Conservation (phyloP, 371 early-diverging fungal species). For the Syncephalastrum sp. region DNA sequence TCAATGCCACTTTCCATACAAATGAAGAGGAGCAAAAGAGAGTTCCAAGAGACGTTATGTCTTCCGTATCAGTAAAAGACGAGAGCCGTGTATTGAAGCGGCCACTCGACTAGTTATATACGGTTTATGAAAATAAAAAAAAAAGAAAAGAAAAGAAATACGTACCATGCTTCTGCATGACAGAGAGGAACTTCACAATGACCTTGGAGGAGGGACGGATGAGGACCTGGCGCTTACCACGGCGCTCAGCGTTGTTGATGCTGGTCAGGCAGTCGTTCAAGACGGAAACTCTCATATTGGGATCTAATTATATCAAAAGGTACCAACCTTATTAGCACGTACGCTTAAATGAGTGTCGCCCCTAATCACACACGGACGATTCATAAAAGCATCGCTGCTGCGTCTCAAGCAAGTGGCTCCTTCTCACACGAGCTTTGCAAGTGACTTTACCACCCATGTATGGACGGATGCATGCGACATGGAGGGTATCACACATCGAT, state of each 20-base stretch:
- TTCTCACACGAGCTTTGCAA: conserved; percentile 10
- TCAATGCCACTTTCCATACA: conserved; percentile 17
- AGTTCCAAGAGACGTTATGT: conserved; percentile 13
- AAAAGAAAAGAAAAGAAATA: conserved; percentile 56
- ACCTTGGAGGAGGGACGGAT: conserved; percentile 96
- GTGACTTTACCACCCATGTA: conserved; percentile 7
- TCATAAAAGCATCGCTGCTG: conserved; percentile 12
- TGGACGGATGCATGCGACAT: conserved; percentile 4
- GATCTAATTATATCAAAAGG: too few species aligned
- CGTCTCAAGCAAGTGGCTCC: conserved; percentile 14
- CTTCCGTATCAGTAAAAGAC: conserved; percentile 77
- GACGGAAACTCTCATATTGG: conserved; percentile 21
- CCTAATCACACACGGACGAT: conserved; percentile 2
- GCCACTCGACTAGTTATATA: conserved; percentile 71
- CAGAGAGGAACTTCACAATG: conserved; percentile 95
- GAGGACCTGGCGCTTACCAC: conserved; percentile 94
- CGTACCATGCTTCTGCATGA: conserved; percentile 97
- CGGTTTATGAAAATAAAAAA: conserved; percentile 26
- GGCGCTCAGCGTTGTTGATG: conserved; percentile 82
- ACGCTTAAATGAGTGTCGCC: conserved; percentile 24
- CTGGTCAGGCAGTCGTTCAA: conserved; percentile 92
- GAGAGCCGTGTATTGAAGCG: conserved; percentile 34
- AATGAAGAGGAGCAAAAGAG: conserved; percentile 10
- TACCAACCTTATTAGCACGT: conserved; percentile 7
- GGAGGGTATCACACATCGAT: too few species aligned